These are phyloP conservation scores for Fragilariopsis cylindrus DNA, from an alignment of 108 stramenopile genomes.

Conservation along the genomic window DNA sequence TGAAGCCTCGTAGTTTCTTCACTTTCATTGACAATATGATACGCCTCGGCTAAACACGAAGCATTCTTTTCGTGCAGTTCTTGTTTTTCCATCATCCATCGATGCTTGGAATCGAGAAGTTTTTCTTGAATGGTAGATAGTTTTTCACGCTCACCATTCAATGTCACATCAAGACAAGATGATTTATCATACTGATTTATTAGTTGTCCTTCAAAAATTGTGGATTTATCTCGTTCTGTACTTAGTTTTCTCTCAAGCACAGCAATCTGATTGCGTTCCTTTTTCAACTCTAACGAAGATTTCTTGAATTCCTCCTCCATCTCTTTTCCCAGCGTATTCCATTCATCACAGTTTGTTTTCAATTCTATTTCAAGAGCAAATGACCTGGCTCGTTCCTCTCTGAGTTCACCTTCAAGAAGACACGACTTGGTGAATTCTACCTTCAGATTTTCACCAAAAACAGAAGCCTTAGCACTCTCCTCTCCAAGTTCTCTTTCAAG, in stretches of 20 bases:
- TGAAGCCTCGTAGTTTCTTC: not conserved
- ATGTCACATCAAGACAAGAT: not conserved
- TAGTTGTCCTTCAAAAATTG: not conserved
- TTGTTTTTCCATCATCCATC: slow-evolving; percentile 12
- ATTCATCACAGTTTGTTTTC: slow-evolving; percentile 5
- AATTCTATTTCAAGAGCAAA: not conserved
- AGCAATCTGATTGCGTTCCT: not conserved
- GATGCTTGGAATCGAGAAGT: not conserved
- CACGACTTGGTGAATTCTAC: not conserved
- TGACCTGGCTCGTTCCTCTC: slow-evolving; percentile 4
- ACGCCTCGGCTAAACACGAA: not conserved
- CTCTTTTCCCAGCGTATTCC: slow-evolving; percentile 1
- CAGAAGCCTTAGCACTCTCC: slow-evolving; percentile 7
- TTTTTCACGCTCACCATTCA: not conserved
- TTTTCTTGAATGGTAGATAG: not conserved
- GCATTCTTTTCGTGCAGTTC: slow-evolving; percentile 2
- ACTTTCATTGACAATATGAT: not conserved
- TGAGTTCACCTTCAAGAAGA: slow-evolving; percentile 12
- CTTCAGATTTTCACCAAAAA: slow-evolving; percentile 16
- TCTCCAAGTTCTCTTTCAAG: slow-evolving; percentile 1
- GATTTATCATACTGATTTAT: not conserved
- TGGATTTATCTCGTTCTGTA: not conserved
- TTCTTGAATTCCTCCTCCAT: slow-evolving; percentile 17
- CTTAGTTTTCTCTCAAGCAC: not conserved
- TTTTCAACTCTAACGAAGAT: slow-evolving; percentile 1